Percentiles rank a stretch among this genome's conserved stretches.
Evolutionary conservation across 768 basidiomycete genomes (phyloP).

Genomic region (Auriculariales sp.): DNA sequence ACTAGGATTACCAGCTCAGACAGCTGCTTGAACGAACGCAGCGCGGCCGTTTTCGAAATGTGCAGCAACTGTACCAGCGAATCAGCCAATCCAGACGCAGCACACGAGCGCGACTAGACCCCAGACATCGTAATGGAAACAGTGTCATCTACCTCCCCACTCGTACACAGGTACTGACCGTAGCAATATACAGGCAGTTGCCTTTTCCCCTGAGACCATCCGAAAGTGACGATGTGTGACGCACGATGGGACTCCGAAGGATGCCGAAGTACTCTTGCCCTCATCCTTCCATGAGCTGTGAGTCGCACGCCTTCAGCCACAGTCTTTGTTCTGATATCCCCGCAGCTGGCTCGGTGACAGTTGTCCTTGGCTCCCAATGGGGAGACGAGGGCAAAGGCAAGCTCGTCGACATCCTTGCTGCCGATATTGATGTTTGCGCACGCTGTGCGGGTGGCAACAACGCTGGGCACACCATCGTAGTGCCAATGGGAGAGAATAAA

Average conservation of each 20-base stretch:
- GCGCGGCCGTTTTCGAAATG: constrained; percentile 37
- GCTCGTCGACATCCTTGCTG: constrained; percentile 90
- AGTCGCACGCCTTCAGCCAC: too few species aligned
- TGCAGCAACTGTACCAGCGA: too few species aligned
- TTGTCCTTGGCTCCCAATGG: constrained; percentile 83
- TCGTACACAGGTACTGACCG: too few species aligned
- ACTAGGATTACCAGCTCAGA: too few species aligned
- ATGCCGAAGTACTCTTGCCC: constrained; percentile 7
- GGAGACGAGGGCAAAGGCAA: constrained; percentile 93
- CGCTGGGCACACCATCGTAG: constrained; percentile 96
- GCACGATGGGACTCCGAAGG: not conserved
- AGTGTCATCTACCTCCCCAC: constrained; percentile 24
- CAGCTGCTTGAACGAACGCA: too few species aligned
- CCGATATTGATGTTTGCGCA: constrained; percentile 81
- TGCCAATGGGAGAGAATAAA: constrained; percentile 49
- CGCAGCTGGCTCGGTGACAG: constrained; percentile 29
- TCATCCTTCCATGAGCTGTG: constrained; percentile 18
- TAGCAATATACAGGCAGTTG: too few species aligned
- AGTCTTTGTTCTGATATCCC: not conserved
- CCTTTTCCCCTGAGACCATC: constrained; percentile 1
- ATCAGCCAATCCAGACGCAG: too few species aligned
- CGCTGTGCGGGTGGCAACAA: constrained; percentile 98
- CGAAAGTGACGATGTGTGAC: not conserved
- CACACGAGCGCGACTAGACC: constrained; percentile 27
- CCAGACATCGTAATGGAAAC: constrained; percentile 23